Conservation (phyloP, 2,329 filamentous ascomycete species). For the Phyllosticta capitalensis region DNA sequence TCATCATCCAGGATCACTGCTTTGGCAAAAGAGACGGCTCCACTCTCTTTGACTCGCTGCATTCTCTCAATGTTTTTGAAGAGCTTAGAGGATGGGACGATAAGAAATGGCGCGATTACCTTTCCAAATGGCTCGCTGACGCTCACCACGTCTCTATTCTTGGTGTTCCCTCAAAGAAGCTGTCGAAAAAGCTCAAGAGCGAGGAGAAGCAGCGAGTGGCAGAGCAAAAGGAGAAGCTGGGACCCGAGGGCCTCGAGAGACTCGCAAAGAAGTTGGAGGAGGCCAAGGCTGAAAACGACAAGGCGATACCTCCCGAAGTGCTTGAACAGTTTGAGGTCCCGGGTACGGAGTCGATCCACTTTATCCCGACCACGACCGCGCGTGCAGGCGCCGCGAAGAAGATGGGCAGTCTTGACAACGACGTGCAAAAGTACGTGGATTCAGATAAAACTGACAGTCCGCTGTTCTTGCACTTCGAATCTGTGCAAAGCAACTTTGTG, state of each 20-base stretch:
- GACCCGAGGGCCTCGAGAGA: slow-evolving; percentile 68
- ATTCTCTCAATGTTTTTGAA: slow-evolving; percentile 47
- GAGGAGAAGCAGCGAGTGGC: slow-evolving; percentile 73
- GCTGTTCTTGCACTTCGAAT: slow-evolving; percentile 93
- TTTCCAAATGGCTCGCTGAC: slow-evolving; percentile 76
- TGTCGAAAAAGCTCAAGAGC: slow-evolving; percentile 71
- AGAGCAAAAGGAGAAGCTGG: slow-evolving; percentile 68
- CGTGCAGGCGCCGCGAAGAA: slow-evolving; percentile 68
- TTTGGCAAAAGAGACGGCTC: slow-evolving; percentile 78
- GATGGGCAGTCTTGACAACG: slow-evolving; percentile 57
- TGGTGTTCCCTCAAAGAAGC: slow-evolving; percentile 70
- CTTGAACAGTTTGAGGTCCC: slow-evolving; percentile 76
- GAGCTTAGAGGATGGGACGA: slow-evolving; percentile 71
- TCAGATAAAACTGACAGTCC: slow-evolving; percentile 54
- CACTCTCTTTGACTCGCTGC: slow-evolving; percentile 31
- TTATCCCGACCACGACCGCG: slow-evolving; percentile 80
- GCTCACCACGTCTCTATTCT: slow-evolving; percentile 81
- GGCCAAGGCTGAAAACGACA: slow-evolving; percentile 82
- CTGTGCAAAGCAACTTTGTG: slow-evolving; percentile 88
- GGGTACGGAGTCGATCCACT: slow-evolving; percentile 82
- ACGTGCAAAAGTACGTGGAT: slow-evolving; percentile 69
- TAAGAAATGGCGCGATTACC: slow-evolving; percentile 69
- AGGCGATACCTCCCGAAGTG: slow-evolving; percentile 72
- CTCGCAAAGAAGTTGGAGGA: slow-evolving; percentile 67
- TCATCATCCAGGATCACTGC: slow-evolving; percentile 84